Evolutionary conservation across 2,329 filamentous ascomycete genomes (phyloP).

Genomic region (Talaromyces verruculosus): DNA sequence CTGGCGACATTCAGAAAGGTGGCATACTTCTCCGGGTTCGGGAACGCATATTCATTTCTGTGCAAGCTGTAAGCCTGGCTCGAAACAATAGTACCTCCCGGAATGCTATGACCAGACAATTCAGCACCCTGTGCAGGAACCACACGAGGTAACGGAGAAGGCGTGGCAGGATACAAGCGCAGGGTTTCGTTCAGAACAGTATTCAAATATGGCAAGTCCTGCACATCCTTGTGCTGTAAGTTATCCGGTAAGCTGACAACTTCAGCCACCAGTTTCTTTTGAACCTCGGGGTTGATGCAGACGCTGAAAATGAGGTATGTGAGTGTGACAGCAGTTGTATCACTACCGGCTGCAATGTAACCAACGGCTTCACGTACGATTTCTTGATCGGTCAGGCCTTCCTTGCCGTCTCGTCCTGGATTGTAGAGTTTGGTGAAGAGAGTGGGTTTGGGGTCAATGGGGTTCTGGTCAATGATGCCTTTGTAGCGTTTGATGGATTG

Average conservation of each 20-base stretch:
- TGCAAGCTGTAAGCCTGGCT: slow-evolving; percentile 56
- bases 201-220: slow-evolving; percentile 55
- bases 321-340: slow-evolving; percentile 53
- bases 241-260: slow-evolving; percentile 36
- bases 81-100: slow-evolving; percentile 54
- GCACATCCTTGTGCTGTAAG: slow-evolving; percentile 48
- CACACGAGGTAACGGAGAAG: slow-evolving; percentile 55
- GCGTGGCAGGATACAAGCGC: slow-evolving; percentile 58
- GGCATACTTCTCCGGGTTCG: slow-evolving; percentile 41
- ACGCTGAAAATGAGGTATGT: slow-evolving; percentile 50
- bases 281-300: slow-evolving; percentile 32
- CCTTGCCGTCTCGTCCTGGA: slow-evolving; percentile 26
- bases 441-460: slow-evolving; percentile 34
- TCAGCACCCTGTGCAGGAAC: slow-evolving; percentile 48
- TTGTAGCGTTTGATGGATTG: slow-evolving; percentile 32
- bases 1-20: slow-evolving; percentile 27
- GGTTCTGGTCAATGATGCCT: slow-evolving; percentile 19
- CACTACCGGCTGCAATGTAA: slow-evolving; percentile 54
- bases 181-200: slow-evolving; percentile 60
- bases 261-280: slow-evolving; percentile 50
- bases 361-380: slow-evolving; percentile 42
- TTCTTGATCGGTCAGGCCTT: slow-evolving; percentile 33
- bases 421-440: slow-evolving; percentile 40
- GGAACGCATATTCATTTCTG: slow-evolving; percentile 51
- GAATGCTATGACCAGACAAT: slow-evolving; percentile 45